phyloP scores from a whole-genome alignment of 495 filamentous ascomycete species.

The Hyphodiscus hymeniophilus region DNA sequence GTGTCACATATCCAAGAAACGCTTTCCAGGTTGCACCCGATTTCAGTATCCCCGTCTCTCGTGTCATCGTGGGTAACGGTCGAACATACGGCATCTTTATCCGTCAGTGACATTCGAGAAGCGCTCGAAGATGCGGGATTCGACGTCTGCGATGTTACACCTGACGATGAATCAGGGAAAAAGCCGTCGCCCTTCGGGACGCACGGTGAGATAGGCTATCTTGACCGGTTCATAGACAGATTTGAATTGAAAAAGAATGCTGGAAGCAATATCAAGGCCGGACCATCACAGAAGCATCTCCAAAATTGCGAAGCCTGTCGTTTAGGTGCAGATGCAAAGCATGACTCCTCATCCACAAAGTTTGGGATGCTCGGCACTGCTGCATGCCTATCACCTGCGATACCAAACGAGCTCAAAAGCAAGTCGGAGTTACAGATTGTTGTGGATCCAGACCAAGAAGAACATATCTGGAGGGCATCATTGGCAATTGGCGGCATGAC shows the following conservation, averaged over 20 bases:
- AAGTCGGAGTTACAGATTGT: conserved; percentile 4
- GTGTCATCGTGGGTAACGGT: conserved; percentile 46
- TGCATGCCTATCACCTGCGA: not conserved
- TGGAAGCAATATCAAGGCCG: conserved; percentile 1
- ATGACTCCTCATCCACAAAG: not conserved
- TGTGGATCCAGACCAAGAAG: conserved; percentile 9
- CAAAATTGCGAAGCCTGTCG: conserved; percentile 19
- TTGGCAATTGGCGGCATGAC: conserved; percentile 79
- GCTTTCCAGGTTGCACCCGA: conserved; percentile 33
- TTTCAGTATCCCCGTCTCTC: conserved; percentile 47
- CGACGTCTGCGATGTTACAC: conserved; percentile 13
- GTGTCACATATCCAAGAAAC: conserved; percentile 44
- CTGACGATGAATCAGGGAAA: not conserved
- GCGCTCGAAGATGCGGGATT: conserved; percentile 29
- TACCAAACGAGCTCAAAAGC: not conserved
- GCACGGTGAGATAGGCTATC: conserved; percentile 10
- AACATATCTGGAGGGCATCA: conserved; percentile 41
- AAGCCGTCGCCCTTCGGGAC: not conserved
- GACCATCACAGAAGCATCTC: conserved; percentile 6
- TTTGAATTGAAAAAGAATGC: not conserved
- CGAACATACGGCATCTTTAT: conserved; percentile 8
- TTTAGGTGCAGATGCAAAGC: not conserved
- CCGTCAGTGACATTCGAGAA: conserved; percentile 18
- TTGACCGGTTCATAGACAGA: conserved; percentile 14
- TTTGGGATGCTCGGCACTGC: not conserved